These are phyloP conservation scores for Aspergillus haitiensis DNA, from an alignment of 495 filamentous ascomycete genomes.

Conservation along the genomic window DNA sequence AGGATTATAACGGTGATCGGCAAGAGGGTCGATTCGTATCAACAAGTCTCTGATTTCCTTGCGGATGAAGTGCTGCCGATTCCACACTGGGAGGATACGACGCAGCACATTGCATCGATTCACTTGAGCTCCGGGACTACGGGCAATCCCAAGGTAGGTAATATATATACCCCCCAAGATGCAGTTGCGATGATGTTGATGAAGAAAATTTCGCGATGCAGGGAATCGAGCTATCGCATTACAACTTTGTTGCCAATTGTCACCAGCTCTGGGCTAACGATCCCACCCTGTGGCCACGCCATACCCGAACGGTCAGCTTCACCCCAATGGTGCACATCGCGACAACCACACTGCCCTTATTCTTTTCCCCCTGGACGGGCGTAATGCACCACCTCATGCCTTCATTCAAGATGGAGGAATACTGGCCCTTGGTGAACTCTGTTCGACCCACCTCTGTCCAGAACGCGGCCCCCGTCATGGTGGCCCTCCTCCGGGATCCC, in stretches of 20 bases:
- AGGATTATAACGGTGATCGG: neutral
- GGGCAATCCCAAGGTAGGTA: slow-evolving; percentile 1
- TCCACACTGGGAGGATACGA: slow-evolving; percentile 4
- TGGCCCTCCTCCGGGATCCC: neutral
- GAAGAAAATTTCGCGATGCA: neutral
- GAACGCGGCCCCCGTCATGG: neutral
- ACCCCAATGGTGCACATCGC: slow-evolving; percentile 6
- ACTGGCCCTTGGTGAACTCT: neutral
- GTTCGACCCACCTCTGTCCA: neutral
- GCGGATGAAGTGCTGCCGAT: neutral
- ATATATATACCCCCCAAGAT: too few species aligned
- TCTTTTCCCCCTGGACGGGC: slow-evolving; percentile 1
- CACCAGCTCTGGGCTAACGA: slow-evolving; percentile 8
- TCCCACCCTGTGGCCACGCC: neutral
- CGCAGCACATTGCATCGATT: slow-evolving; percentile 1
- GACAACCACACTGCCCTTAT: neutral
- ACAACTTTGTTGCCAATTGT: slow-evolving; percentile 8
- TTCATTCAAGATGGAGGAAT: neutral
- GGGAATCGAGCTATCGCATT: slow-evolving; percentile 5
- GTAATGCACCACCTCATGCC: slow-evolving; percentile 5
- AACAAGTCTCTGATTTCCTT: neutral
- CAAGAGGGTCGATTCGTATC: neutral
- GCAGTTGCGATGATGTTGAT: too few species aligned
- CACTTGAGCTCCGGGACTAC: slow-evolving; percentile 6
- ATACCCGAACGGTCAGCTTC: neutral